Conservation (phyloP, 768 basidiomycete genomes). For the Strobilomyces echinocephalus region DNA sequence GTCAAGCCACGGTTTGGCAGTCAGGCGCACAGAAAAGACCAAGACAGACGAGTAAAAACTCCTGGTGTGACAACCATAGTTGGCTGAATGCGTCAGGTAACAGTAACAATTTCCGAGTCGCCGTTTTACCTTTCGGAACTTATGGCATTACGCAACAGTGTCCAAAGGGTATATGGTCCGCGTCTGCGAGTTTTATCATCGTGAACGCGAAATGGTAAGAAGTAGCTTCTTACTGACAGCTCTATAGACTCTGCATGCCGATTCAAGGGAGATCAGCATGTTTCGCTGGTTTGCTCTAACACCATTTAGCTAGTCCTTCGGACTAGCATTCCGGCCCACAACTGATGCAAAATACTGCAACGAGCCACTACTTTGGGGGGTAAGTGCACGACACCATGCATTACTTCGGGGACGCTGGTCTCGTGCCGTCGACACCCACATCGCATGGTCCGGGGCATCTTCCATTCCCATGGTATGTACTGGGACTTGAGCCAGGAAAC, state of each 20-base stretch:
- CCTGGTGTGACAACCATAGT: conserved; percentile 10
- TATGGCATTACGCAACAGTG: conserved; percentile 2
- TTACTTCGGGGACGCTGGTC: conserved; percentile 17
- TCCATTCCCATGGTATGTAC: conserved; percentile 58
- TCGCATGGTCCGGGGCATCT: conserved; percentile 41
- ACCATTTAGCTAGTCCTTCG: conserved; percentile 5
- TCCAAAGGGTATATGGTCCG: not conserved
- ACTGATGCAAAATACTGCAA: not conserved
- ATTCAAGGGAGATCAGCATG: not conserved
- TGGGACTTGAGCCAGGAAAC: conserved; percentile 27
- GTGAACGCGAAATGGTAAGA: conserved; percentile 5
- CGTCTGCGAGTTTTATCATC: not conserved
- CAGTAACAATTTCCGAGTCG: conserved; percentile 15
- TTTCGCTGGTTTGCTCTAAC: not conserved
- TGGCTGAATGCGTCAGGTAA: conserved; percentile 23
- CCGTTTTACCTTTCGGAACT: conserved; percentile 8
- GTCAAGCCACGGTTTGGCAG: conserved; percentile 5
- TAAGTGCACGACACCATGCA: not conserved
- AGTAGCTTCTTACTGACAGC: conserved; percentile 3
- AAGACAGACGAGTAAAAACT: conserved; percentile 3
- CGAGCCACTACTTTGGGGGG: not conserved
- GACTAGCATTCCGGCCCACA: conserved; percentile 1
- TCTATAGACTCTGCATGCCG: not conserved
- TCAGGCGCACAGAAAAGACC: not conserved
- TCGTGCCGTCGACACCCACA: conserved; percentile 21